phyloP scores from a whole-genome alignment of 768 basidiomycete species.

The Pulveroboletus ravenelii region DNA sequence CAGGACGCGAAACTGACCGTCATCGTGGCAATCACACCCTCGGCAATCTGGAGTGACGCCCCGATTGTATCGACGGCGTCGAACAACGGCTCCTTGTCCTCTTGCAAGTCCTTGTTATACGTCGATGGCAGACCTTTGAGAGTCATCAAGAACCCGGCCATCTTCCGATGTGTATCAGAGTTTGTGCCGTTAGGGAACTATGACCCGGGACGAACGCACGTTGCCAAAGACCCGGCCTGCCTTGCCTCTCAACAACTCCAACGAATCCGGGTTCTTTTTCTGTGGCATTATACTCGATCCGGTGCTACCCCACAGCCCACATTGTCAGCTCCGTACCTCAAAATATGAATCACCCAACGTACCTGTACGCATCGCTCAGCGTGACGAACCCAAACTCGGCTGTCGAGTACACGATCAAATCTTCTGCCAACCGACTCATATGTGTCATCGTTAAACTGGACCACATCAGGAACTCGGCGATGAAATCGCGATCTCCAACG shows the following conservation, averaged over 20 bases:
- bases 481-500: slow-evolving; percentile 94
- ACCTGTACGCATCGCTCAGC: slow-evolving; percentile 98
- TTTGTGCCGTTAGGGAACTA: not conserved
- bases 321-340: not conserved
- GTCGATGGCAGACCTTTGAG: slow-evolving; percentile 96
- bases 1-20: slow-evolving; percentile 46
- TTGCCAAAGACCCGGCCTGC: slow-evolving; percentile 92
- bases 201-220: slow-evolving; percentile 23
- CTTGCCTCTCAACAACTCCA: slow-evolving; percentile 94
- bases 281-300: slow-evolving; percentile 99
- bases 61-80: slow-evolving; percentile 88
- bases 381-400: slow-evolving; percentile 96
- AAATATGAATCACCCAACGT: slow-evolving; percentile 13
- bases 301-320: slow-evolving; percentile 51
- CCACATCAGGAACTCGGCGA: slow-evolving; percentile 98
- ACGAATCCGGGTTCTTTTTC: slow-evolving; percentile 97
- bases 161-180: slow-evolving; percentile 34
- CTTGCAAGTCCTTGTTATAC: slow-evolving; percentile 99
- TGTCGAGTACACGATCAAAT: slow-evolving; percentile 93
- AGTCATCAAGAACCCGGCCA: slow-evolving; percentile 97
- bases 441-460: slow-evolving; percentile 88
- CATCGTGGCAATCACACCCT: slow-evolving; percentile 91
- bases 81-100: slow-evolving; percentile 97
- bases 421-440: slow-evolving; percentile 91
- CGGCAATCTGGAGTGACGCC: slow-evolving; percentile 86